Evolutionary conservation across 164 flowering plant genomes (phyloP).

Genomic region (Litsea cubeba): DNA sequence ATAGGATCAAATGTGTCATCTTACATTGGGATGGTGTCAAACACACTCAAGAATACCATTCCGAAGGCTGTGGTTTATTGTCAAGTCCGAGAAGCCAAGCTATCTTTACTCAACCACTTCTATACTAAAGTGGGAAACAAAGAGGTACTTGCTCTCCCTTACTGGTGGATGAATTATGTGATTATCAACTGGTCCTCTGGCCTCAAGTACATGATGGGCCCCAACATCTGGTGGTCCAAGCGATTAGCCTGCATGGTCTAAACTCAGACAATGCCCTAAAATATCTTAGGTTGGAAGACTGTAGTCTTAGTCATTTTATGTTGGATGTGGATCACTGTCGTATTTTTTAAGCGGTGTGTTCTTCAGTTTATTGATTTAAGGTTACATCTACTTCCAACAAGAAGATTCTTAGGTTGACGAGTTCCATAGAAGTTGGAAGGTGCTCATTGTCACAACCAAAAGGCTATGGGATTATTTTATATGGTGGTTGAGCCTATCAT

Average conservation of each 20-base stretch:
- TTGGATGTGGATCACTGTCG: not conserved
- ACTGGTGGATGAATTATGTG: not conserved
- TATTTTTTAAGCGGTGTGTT: not conserved
- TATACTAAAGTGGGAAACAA: slow-evolving; percentile 61
- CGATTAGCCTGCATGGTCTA: not conserved
- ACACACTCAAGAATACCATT: slow-evolving; percentile 46
- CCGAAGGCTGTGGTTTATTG: slow-evolving; percentile 69
- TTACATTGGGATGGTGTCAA: slow-evolving; percentile 51
- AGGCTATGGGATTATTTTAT: no score
- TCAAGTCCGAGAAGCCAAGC: slow-evolving; percentile 70
- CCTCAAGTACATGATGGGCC: not conserved
- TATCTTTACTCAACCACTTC: slow-evolving; percentile 47
- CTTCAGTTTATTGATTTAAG: not conserved
- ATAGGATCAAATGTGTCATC: slow-evolving; percentile 59
- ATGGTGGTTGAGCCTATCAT: no score
- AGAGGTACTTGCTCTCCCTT: slow-evolving; percentile 39
- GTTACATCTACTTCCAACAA: not conserved
- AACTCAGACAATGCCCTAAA: no score
- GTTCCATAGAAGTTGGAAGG: no score
- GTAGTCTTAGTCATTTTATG: not conserved
- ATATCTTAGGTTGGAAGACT: not conserved
- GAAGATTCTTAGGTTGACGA: not conserved
- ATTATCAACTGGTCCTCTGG: not conserved
- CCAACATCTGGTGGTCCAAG: not conserved
- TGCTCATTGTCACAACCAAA: no score